Base-by-base conservation (phyloP, 2,329 filamentous ascomycete species). In the Diaporthe nobilis region DNA sequence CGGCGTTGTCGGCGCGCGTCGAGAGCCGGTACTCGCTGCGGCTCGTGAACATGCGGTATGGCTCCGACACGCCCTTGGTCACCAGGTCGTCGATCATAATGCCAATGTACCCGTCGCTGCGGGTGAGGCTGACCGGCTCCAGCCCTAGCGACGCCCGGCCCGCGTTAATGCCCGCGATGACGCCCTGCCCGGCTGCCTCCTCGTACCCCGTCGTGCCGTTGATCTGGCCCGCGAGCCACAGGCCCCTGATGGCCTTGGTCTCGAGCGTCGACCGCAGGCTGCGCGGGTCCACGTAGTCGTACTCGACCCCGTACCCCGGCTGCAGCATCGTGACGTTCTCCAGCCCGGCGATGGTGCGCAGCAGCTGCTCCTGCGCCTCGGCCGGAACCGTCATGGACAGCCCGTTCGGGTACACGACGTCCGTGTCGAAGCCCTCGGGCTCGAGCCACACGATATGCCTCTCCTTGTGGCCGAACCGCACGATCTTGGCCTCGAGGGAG, bases 151-250 rank as follows among this genome's bases (percentile, higher is more conserved):
- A 91, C 1, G 92, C 90, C n/a, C 97, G 90, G 3, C 96, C 97
- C 1, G 97, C 97, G 81, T 99, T 99, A 80, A 96, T 96, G 44
- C 97, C 97, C 0, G 97, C 97, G 20, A 99, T 87, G 63, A 99
- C 89, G 13, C 97, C 97, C 84, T 99, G 97, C 0, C 94, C 96
- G 0, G 97, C 95, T 13, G 97, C 97, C 87, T 99, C 97, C 85
- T 99, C 97, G 83, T 99, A 99, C 4, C 97, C 97, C 0, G 97
- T 99, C 0, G 97, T 99, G 61, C 97, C 97, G 83, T 99, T 99
- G 84, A 99, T 98, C 83, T 99, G 97, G 5, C 97, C 97, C 0
- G 97, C 97, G 44, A 99, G 89, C 85, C 94, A 99, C 17, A 99
- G 90, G 1, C 97, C 97, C 10, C 88, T 88, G 77, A 99, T 98